These are phyloP conservation scores for Colletotrichum tropicale DNA, from an alignment of 2,329 filamentous ascomycete species.

Conservation along the genomic window DNA sequence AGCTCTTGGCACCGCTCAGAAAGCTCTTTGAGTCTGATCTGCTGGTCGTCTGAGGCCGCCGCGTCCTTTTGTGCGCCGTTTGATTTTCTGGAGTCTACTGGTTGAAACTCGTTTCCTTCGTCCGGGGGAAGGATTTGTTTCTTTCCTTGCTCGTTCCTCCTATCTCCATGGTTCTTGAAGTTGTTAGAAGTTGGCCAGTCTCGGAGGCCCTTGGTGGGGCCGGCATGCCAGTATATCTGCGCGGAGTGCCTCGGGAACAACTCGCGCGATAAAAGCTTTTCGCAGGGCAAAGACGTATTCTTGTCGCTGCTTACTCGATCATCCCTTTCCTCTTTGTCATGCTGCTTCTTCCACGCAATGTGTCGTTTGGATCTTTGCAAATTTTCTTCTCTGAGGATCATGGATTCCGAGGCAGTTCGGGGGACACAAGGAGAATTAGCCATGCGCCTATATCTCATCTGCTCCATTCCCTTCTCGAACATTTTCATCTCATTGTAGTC, in stretches of 20 bases:
- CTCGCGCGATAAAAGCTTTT: not conserved
- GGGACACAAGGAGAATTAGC: constrained; percentile 42
- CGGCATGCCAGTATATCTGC: not conserved
- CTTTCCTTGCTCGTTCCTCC: not conserved
- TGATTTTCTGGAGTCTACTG: not conserved
- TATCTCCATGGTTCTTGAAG: not conserved
- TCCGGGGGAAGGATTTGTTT: not conserved
- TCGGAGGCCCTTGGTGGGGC: not conserved
- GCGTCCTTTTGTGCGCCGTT: not conserved
- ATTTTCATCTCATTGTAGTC: constrained; percentile 31
- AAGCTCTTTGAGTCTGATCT: not conserved
- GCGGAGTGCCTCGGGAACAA: not conserved
- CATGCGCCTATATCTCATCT: constrained; percentile 38
- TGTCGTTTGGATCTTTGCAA: not conserved
- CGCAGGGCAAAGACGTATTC: not conserved
- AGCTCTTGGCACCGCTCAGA: not conserved
- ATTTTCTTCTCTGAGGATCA: not conserved
- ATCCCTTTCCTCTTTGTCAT: not conserved
- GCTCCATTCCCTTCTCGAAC: constrained; percentile 39
- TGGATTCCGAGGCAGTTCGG: not conserved
- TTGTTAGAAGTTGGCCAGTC: not conserved
- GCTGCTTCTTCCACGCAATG: not conserved
- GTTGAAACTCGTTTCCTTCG: not conserved
- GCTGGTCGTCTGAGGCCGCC: not conserved
- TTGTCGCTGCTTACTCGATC: not conserved